These are phyloP conservation scores for Fragilaria crotonensis DNA, from an alignment of 108 stramenopile genomes.

Conservation along the genomic window DNA sequence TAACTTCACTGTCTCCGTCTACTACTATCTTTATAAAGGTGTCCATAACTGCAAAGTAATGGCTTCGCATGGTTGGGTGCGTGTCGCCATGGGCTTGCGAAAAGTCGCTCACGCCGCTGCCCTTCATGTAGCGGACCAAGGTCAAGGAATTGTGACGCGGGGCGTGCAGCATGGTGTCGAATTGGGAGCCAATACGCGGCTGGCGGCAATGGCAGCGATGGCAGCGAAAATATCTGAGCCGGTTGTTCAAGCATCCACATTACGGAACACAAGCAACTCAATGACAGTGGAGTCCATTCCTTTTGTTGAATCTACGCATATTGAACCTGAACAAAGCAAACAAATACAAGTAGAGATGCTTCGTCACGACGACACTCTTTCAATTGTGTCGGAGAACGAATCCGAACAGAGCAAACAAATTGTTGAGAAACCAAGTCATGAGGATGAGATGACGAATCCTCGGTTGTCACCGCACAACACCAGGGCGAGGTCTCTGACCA, in stretches of 20 bases:
- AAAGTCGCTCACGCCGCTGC: constrained; percentile 37
- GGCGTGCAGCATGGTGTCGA: constrained; percentile 17
- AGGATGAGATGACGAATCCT: too few relatives aligned
- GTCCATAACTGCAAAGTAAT: too few relatives aligned
- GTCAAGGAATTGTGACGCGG: background rate
- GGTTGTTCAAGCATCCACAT: too few relatives aligned
- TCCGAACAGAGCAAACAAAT: too few relatives aligned
- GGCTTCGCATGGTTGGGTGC: constrained; percentile 27
- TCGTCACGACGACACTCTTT: background rate
- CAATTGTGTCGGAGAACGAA: background rate
- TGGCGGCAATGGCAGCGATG: constrained; percentile 13
- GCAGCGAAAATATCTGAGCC: too few relatives aligned
- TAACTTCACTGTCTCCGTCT: too few relatives aligned
- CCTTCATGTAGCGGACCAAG: constrained; percentile 18
- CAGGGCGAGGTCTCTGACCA: too few relatives aligned
- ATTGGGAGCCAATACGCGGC: constrained; percentile 15
- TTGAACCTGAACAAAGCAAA: background rate
- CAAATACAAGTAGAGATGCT: background rate
- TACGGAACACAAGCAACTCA: too few relatives aligned
- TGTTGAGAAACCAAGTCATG: too few relatives aligned
- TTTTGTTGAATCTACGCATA: background rate
- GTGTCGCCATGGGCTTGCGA: constrained; percentile 35
- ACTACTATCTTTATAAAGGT: too few relatives aligned
- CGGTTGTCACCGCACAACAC: too few relatives aligned
- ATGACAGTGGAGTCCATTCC: background rate